Percentiles rank a stretch among this genome's conserved stretches.
These are phyloP conservation scores for Xylariomycetidae sp. DNA, from an alignment of 2,329 filamentous ascomycete species.

Conservation along the genomic window DNA sequence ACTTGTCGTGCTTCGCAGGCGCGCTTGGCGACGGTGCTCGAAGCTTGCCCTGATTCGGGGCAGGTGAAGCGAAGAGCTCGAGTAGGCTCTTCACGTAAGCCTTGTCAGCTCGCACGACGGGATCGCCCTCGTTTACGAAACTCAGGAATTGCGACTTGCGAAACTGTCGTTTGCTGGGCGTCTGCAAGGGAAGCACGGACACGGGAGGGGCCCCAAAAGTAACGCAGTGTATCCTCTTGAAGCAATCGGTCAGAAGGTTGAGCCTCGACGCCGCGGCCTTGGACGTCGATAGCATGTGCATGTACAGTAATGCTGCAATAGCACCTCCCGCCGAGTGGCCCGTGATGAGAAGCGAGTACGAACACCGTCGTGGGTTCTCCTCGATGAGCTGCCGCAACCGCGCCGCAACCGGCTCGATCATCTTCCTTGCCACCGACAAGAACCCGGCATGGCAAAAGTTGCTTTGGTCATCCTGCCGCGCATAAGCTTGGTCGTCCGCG, in stretches of 20 bases:
- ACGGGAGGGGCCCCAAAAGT: conserved; percentile 82
- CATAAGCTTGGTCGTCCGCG: conserved; percentile 8
- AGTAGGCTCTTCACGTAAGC: conserved; percentile 68
- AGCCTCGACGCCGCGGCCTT: conserved; percentile 58
- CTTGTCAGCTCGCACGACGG: conserved; percentile 70
- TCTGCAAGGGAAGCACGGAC: conserved; percentile 61
- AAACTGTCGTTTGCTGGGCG: conserved; percentile 40
- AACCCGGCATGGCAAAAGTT: conserved; percentile 82
- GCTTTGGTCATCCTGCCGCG: conserved; percentile 55
- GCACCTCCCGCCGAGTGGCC: conserved; percentile 85
- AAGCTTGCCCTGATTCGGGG: conserved; percentile 31
- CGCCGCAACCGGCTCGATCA: conserved; percentile 66
- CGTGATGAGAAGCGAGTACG: conserved; percentile 71
- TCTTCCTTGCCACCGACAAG: conserved; percentile 65
- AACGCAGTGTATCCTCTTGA: conserved; percentile 76
- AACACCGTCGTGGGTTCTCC: conserved; percentile 61
- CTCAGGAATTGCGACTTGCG: conserved; percentile 68
- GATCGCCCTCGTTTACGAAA: conserved; percentile 84
- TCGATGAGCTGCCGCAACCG: conserved; percentile 63
- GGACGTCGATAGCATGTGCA: conserved; percentile 67
- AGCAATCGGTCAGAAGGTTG: conserved; percentile 59
- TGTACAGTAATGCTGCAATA: conserved; percentile 71
- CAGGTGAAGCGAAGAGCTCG: conserved; percentile 60
- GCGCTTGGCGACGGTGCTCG: not conserved
- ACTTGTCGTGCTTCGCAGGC: not conserved